Evolutionary conservation across 2,329 filamentous ascomycete genomes (phyloP).

Genomic region (Ascomycota sp.): DNA sequence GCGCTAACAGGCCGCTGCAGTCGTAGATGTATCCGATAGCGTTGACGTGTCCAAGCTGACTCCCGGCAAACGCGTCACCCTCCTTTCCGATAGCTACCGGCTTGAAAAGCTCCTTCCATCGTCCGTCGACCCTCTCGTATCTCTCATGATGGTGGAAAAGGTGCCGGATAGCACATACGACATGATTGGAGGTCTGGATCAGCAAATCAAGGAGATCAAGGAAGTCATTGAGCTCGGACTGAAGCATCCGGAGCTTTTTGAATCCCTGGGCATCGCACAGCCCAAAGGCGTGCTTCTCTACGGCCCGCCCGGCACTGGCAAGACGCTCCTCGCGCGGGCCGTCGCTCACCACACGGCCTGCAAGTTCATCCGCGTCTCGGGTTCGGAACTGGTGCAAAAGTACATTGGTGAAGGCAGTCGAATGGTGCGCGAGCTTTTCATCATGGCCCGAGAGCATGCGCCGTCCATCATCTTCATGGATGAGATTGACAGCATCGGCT

Average conservation of each 20-base stretch:
- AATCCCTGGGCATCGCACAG: conserved; percentile 95
- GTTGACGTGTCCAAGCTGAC: conserved; percentile 94
- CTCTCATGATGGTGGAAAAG: conserved; percentile 99
- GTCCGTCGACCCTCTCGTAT: conserved; percentile 93
- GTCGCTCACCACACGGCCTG: conserved; percentile 97
- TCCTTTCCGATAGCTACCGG: conserved; percentile 95
- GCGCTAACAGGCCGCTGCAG: conserved; percentile 25
- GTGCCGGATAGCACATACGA: conserved; percentile 99
- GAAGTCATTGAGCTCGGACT: conserved; percentile 97
- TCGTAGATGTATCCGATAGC: conserved; percentile 85
- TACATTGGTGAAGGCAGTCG: conserved; percentile 96
- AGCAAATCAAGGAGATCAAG: conserved; percentile 99
- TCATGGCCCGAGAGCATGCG: conserved; percentile 96
- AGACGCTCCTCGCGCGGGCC: conserved; percentile 84
- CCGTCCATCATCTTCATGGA: conserved; percentile 99
- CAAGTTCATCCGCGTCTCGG: conserved; percentile 95
- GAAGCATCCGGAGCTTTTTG: conserved; percentile 96
- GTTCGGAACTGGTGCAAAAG: conserved; percentile 93
- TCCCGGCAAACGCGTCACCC: conserved; percentile 87
- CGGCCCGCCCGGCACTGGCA: conserved; percentile 89
- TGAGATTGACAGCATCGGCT: conserved; percentile 97
- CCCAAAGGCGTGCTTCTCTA: conserved; percentile 95
- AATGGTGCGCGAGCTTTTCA: conserved; percentile 97
- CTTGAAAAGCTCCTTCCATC: conserved; percentile 96
- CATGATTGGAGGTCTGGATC: conserved; percentile 97